Percentiles rank a stretch among this genome's conserved stretches.
phyloP scores from a whole-genome alignment of 1,284 basidiomycete species.

The Cronartium ribicola region DNA sequence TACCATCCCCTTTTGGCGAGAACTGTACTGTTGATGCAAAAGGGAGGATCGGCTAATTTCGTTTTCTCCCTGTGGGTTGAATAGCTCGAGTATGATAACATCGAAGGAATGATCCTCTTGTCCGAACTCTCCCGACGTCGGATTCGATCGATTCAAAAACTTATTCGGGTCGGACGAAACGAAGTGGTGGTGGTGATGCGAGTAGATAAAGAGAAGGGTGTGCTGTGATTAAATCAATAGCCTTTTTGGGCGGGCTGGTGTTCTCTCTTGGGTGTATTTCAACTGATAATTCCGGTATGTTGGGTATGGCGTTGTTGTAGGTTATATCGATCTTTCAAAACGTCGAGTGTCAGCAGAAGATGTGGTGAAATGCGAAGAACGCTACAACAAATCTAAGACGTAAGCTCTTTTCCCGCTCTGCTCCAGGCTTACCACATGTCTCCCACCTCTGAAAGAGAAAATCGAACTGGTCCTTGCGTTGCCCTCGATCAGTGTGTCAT shows the following conservation, averaged over 20 bases:
- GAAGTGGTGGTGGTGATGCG: constrained; percentile 97
- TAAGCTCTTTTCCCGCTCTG: constrained; percentile 58
- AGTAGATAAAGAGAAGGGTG: constrained; percentile 99
- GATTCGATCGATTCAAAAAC: constrained; percentile 95
- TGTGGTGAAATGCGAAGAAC: constrained; percentile 96
- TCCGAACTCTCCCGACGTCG: constrained; percentile 94
- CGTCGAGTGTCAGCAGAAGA: constrained; percentile 98
- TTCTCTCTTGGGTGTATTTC: constrained; percentile 3
- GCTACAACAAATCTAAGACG: constrained; percentile 95
- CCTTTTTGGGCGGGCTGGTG: neutral
- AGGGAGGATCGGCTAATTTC: neutral
- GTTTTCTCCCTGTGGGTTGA: neutral
- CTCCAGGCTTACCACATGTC: no score
- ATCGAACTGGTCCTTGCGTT: neutral
- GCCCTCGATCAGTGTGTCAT: constrained; percentile 49
- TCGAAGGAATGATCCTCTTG: constrained; percentile 98
- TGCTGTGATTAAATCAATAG: constrained; percentile 46
- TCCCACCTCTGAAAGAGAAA: neutral
- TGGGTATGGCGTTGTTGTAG: constrained; percentile 54
- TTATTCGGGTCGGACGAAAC: constrained; percentile 94
- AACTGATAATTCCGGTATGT: constrained; percentile 24
- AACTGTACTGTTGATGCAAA: neutral
- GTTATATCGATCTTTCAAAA: constrained; percentile 98
- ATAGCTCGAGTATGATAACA: constrained; percentile 89
- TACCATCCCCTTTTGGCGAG: neutral